Conservation (phyloP, 2,329 filamentous ascomycete species). For the Fusarium illudens region DNA sequence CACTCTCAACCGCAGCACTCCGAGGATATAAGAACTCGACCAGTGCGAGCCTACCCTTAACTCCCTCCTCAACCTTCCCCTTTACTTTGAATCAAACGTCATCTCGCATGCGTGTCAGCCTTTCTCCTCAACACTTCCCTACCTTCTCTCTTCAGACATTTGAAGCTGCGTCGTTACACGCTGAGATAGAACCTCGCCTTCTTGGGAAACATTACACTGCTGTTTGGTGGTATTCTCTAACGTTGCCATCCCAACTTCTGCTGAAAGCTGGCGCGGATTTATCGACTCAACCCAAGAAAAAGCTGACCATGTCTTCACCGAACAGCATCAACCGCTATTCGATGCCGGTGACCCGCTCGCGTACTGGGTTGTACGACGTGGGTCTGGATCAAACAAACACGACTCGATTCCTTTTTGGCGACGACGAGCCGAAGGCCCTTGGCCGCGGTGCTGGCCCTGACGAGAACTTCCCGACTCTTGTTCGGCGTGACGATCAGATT, state of each 20-base stretch:
- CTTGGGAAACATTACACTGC: background rate
- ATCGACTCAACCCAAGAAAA: background rate
- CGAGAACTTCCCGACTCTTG: conserved; percentile 87
- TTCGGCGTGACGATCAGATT: conserved; percentile 68
- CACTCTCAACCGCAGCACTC: conserved; percentile 7
- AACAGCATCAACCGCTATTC: conserved; percentile 87
- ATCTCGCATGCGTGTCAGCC: background rate
- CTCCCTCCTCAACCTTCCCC: background rate
- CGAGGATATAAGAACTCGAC: conserved; percentile 22
- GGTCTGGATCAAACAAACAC: conserved; percentile 85
- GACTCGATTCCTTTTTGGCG: conserved; percentile 84
- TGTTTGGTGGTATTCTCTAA: background rate
- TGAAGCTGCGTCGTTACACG: background rate
- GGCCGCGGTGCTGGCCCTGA: conserved; percentile 68
- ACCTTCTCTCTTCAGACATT: background rate
- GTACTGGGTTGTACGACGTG: conserved; percentile 72
- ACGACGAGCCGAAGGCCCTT: conserved; percentile 70
- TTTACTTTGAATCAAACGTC: background rate
- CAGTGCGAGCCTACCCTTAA: background rate
- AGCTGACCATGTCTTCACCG: conserved; percentile 36
- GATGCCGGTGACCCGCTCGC: conserved; percentile 83
- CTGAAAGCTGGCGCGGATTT: background rate
- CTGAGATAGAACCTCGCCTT: background rate
- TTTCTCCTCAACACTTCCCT: background rate
- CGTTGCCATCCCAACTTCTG: background rate